These are phyloP conservation scores for Tetrahymena borealis DNA, from an alignment of 73 alveolate species.

Conservation along the genomic window DNA sequence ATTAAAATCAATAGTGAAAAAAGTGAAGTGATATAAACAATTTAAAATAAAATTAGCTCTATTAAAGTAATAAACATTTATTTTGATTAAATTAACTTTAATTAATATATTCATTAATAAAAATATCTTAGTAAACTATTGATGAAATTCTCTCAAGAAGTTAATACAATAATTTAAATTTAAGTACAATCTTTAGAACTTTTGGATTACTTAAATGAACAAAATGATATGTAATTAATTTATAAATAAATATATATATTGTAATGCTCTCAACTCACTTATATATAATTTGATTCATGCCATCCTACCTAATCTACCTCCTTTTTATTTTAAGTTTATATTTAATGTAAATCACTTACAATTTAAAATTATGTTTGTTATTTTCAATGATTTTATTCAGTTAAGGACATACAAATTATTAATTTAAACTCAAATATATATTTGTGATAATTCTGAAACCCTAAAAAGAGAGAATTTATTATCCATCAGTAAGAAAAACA, in stretches of 20 bases:
- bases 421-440: too few species aligned
- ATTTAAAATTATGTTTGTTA: too few species aligned
- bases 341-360: too few species aligned
- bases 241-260: not conserved
- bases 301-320: too few species aligned
- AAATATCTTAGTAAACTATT: not conserved
- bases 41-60: not conserved
- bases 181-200: not conserved
- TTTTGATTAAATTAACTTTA: not conserved
- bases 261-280: too few species aligned
- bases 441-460: too few species aligned
- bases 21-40: not conserved
- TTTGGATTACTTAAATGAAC: not conserved
- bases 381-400: too few species aligned
- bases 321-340: too few species aligned
- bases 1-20: not conserved
- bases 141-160: not conserved
- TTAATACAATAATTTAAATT: not conserved
- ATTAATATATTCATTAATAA: not conserved
- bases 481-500: too few species aligned
- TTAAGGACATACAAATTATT: too few species aligned
- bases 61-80: not conserved
- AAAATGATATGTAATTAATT: not conserved
- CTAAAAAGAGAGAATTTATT: too few species aligned
- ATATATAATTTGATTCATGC: too few species aligned